phyloP scores from a whole-genome alignment of 805 yeast genomes.

The Wickerhamomyces chaumierensis region DNA sequence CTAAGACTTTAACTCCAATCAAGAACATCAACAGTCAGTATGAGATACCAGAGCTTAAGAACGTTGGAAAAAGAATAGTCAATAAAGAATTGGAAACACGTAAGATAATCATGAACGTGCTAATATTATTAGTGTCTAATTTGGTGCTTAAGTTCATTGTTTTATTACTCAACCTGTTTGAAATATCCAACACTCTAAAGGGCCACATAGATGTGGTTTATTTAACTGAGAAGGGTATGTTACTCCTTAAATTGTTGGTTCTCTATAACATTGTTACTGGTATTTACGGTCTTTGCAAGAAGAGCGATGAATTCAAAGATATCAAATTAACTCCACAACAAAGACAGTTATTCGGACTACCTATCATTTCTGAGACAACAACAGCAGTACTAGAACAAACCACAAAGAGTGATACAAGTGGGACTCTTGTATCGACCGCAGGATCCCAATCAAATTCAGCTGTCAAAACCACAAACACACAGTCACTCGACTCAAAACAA shows the following conservation, averaged over 20 bases:
- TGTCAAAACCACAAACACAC: no score
- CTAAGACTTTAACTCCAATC: background rate
- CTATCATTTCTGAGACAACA: no score
- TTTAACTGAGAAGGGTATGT: slow-evolving; percentile 1
- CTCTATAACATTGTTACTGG: slow-evolving; percentile 21
- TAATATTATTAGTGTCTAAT: slow-evolving; percentile 21
- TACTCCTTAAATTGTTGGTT: slow-evolving; percentile 17
- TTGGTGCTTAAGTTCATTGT: slow-evolving; percentile 14
- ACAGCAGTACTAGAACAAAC: no score
- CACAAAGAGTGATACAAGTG: no score
- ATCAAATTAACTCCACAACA: slow-evolving; percentile 21
- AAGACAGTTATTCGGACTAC: slow-evolving; percentile 23
- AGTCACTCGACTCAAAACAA: no score
- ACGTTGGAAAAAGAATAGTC: slow-evolving; percentile 23
- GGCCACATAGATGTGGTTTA: background rate
- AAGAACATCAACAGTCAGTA: slow-evolving; percentile 1
- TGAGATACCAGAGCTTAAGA: slow-evolving; percentile 10
- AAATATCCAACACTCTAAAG: background rate
- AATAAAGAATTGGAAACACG: slow-evolving; percentile 30
- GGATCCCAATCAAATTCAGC: no score
- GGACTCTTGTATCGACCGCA: no score
- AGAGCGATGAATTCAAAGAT: slow-evolving; percentile 22
- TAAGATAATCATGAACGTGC: slow-evolving; percentile 22
- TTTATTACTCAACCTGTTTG: slow-evolving; percentile 11
- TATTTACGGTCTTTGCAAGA: slow-evolving; percentile 20